These are phyloP conservation scores for Aspergillus sp. DNA, from an alignment of 2,329 filamentous ascomycete species.

Conservation along the genomic window DNA sequence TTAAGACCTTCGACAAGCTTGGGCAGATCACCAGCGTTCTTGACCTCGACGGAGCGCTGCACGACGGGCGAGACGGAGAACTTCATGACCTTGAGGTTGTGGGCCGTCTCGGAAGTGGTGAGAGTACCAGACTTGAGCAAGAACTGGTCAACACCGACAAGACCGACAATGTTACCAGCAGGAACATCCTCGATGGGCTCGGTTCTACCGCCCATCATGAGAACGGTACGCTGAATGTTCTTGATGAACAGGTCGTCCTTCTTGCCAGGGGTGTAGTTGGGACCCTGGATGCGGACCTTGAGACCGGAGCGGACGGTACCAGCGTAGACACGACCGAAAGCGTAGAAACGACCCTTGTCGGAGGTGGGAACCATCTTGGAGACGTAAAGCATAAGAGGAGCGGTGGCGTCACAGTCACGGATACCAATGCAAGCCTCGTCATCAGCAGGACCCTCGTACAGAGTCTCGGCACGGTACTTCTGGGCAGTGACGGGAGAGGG, in stretches of 20 bases:
- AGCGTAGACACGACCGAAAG: slow-evolving; percentile 99
- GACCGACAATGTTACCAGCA: slow-evolving; percentile 98
- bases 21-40: slow-evolving; percentile 99
- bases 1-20: slow-evolving; percentile 99
- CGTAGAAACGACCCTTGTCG: slow-evolving; percentile 99
- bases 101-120: slow-evolving; percentile 93
- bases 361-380: slow-evolving; percentile 99
- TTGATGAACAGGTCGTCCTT: slow-evolving; percentile 99
- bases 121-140: slow-evolving; percentile 99
- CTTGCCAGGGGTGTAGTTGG: slow-evolving; percentile 97
- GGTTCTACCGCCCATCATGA: slow-evolving; percentile 99
- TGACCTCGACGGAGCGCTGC: slow-evolving; percentile 97
- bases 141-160: slow-evolving; percentile 99
- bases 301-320: slow-evolving; percentile 97
- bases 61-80: slow-evolving; percentile 99
- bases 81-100: slow-evolving; percentile 99
- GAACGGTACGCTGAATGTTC: slow-evolving; percentile 98
- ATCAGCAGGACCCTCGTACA: slow-evolving; percentile 96
- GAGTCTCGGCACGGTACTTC: slow-evolving; percentile 96
- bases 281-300: slow-evolving; percentile 99
- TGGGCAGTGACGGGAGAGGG: slow-evolving; percentile 95
- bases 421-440: slow-evolving; percentile 94
- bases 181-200: slow-evolving; percentile 99
- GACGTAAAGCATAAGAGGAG: slow-evolving; percentile 99
- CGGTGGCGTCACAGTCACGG: slow-evolving; percentile 97